Percentiles rank a stretch among this genome's conserved stretches.
Evolutionary conservation across 202 grass and related monocot species (phyloP).

Genomic region (Setaria italica): DNA sequence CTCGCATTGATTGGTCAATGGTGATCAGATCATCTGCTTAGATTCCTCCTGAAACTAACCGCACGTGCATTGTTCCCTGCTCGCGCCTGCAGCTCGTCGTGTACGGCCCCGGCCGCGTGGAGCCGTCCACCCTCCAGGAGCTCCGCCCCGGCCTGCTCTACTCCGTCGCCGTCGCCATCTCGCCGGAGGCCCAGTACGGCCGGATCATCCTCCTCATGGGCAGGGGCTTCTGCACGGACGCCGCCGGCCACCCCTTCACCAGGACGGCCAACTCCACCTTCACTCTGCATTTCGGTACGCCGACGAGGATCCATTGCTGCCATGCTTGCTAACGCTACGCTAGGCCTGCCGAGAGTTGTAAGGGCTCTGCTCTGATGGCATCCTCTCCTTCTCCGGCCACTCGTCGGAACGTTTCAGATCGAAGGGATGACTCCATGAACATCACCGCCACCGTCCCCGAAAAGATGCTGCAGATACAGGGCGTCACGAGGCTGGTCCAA

Average conservation of each 20-base stretch:
- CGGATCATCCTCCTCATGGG: slow-evolving; percentile 81
- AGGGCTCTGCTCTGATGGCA: no score
- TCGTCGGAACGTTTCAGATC: slow-evolving; percentile 54
- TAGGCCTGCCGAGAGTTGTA: no score
- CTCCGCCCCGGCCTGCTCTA: slow-evolving; percentile 60
- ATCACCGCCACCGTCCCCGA: slow-evolving; percentile 59
- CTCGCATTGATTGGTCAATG: not conserved
- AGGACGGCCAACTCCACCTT: slow-evolving; percentile 84
- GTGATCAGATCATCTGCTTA: not conserved
- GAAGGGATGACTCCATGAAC: slow-evolving; percentile 63
- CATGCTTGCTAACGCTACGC: no score
- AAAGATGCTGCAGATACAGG: slow-evolving; percentile 68
- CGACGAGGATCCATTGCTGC: not conserved
- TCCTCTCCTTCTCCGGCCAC: not conserved
- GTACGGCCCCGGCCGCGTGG: slow-evolving; percentile 71
- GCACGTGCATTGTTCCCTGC: not conserved
- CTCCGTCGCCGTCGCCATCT: slow-evolving; percentile 61
- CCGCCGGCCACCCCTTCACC: slow-evolving; percentile 74
- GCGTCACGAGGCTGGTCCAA: slow-evolving; percentile 61
- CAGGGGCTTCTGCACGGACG: slow-evolving; percentile 73
- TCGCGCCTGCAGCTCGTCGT: slow-evolving; percentile 65
- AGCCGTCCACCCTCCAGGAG: slow-evolving; percentile 70
- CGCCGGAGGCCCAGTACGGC: slow-evolving; percentile 63
- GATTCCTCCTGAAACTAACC: not conserved
- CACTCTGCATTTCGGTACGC: slow-evolving; percentile 76